phyloP scores from a whole-genome alignment of 345 rosid species.

The Dipteronia dyeriana region DNA sequence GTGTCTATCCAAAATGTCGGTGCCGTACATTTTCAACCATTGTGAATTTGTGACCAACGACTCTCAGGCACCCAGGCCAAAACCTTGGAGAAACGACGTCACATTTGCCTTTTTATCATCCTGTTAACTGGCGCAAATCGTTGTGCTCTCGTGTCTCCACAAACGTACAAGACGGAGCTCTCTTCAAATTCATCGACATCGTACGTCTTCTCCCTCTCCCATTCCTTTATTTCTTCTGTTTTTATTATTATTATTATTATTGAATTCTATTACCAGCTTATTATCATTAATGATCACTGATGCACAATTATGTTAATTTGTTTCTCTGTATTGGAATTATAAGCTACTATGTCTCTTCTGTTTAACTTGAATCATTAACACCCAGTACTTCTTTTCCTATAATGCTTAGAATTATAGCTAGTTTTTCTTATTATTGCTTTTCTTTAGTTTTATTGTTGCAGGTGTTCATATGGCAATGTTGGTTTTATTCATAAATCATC shows the following conservation, averaged over 20 bases:
- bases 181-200: not conserved
- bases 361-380: not conserved
- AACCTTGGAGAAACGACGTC: not conserved
- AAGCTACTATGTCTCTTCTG: not conserved
- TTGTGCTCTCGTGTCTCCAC: not conserved
- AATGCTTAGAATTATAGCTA: not conserved
- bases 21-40: not conserved
- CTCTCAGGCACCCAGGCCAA: no score
- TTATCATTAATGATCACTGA: not conserved
- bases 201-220: not conserved
- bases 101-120: no score
- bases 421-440: not conserved
- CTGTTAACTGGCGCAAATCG: no score
- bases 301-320: not conserved
- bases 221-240: not conserved
- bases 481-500: not conserved
- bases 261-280: not conserved
- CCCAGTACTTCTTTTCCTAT: not conserved
- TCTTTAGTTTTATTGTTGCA: not conserved
- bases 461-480: not conserved
- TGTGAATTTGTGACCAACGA: not conserved
- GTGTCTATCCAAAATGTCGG: not conserved
- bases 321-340: not conserved
- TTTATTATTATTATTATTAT: not conserved
- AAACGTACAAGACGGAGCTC: not conserved